Evolutionary conservation across 768 basidiomycete species (phyloP), one percentile per base, ranked within the genome.

Genomic region (Tricholoma saponaceum): DNA sequence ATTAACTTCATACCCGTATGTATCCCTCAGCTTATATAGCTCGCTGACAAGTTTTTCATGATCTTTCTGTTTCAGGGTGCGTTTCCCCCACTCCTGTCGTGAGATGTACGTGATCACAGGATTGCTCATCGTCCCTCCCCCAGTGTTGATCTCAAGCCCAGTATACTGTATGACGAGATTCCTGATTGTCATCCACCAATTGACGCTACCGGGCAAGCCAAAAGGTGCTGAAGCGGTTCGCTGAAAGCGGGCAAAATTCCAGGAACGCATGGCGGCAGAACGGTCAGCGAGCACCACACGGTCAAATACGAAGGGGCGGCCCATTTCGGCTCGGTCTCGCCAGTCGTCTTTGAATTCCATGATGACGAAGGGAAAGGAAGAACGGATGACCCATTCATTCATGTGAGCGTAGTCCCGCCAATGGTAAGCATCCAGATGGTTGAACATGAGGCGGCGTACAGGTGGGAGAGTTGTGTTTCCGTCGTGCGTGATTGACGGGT

Each of bases 41-140:
- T 88, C 91, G 57, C 74, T 64, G 1, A 97, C 92, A 8, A 98
- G 81, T 52, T 74, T 79, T 3, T 93, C 87, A 69, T 98, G 93
- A 66, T 94, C 81, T 56, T 82, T 82, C 28, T 77, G 80, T 30
- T 83, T 81, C 55, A 98, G 70, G 86, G 88, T 95, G 20, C 95
- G 80, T 44, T 94, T 75, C 14, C 85, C 88, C 95, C 94, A 98
- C 2, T 79, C 83, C 67, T 98, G 95, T 4, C 95, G 81, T 8
- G 89, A 92, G 58, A 97, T 82, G 65, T 98, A 98, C 10, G 95
- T 96, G 72, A 98, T 93, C 23, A 98, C 95, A 0, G 88, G 89
- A 51, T 64, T 83, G 32, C 72, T 72, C 20, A 58, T 78, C 62
- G 79, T 82, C 12, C 76, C 79, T n/a, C 71, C 69, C 0, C 78